These are phyloP conservation scores for Cubamyces lactineus DNA, from an alignment of 768 basidiomycete genomes.

Conservation along the genomic window DNA sequence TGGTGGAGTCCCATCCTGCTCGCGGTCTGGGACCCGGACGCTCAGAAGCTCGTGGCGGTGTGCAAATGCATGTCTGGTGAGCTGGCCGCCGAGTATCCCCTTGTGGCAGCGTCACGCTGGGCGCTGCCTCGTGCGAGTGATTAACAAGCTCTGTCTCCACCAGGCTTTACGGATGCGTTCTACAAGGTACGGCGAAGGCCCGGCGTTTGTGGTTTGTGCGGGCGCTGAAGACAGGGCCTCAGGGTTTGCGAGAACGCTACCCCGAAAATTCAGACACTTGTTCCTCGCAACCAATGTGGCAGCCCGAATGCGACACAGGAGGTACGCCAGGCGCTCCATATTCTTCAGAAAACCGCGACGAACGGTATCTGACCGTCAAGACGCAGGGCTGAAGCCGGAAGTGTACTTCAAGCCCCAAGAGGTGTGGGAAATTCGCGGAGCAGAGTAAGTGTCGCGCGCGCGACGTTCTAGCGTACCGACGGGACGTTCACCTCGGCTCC, in stretches of 20 bases:
- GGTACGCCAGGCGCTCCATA: slow-evolving; percentile 43
- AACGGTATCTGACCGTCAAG: background rate
- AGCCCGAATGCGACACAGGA: slow-evolving; percentile 57
- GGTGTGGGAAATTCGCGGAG: slow-evolving; percentile 90
- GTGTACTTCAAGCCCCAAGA: slow-evolving; percentile 73
- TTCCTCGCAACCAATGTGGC: slow-evolving; percentile 56
- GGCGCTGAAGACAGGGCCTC: slow-evolving; percentile 18
- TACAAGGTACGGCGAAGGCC: slow-evolving; percentile 57
- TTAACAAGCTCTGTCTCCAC: slow-evolving; percentile 8
- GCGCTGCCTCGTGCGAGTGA: background rate
- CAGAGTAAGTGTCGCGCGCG: slow-evolving; percentile 53
- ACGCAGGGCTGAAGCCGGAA: slow-evolving; percentile 60
- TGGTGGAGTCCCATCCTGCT: slow-evolving; percentile 95
- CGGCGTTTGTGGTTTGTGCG: background rate
- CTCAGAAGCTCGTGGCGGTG: slow-evolving; percentile 69
- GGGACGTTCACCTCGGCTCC: slow-evolving; percentile 8
- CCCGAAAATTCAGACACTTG: slow-evolving; percentile 58
- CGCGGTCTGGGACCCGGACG: slow-evolving; percentile 69
- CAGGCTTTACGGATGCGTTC: slow-evolving; percentile 84
- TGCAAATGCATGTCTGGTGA: slow-evolving; percentile 90
- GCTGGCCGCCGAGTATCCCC: slow-evolving; percentile 26
- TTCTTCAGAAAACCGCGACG: background rate
- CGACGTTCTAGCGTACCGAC: slow-evolving; percentile 6
- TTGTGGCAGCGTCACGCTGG: slow-evolving; percentile 5
- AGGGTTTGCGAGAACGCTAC: slow-evolving; percentile 70